Base-by-base conservation (phyloP, 1,284 basidiomycete species). In the Apiotrichum domesticum region DNA sequence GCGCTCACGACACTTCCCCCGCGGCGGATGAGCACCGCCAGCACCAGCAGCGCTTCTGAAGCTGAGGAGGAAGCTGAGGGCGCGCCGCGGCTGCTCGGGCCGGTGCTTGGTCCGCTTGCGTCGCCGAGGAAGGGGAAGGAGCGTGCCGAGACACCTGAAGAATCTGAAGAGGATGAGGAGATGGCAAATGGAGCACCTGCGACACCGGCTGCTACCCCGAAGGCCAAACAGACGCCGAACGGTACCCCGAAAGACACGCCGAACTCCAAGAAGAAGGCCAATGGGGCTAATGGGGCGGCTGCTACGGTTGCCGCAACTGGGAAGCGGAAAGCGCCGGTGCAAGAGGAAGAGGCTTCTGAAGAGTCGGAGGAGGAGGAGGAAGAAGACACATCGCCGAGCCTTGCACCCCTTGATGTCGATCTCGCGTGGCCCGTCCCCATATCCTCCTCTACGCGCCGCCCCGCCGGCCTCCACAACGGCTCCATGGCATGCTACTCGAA, bases 401-500 rank as follows among this genome's bases (percentile, higher is more conserved):
- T 32, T 45, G 10, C 13, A 8, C 15, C 48, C 15, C 35, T 15
- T 9, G 56, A 55, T 1, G 47, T 72, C 43, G 62, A 67, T 37
- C 57, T 72, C 14, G 9, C 58, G 15, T 74, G 70, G 69, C 72
- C 73, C 1, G 59, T 58, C 15, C 41, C 49, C 2, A 21, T 21
- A 21, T 56, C 72, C 7, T 55, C 62, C 3, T n/a, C 14, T 2
- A 40, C 40, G 13, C 64, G 63, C 41, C 32, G 55, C 14, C 65
- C 65, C 0, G 67, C 74, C 0, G 95, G 95, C 1, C 79, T 98
- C 40, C 80, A 84, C 68, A 99, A 99, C 77, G 85, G 80, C n/a
- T 92, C 92, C 51, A 98, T 98, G 74, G 96, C 92, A 1, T 99
- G 96, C 77, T 99, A 97, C 77, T 80, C 97, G 67, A 99, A 99